Evolutionary conservation across 768 basidiomycete species (phyloP).

Genomic region (Mycena latifolia): DNA sequence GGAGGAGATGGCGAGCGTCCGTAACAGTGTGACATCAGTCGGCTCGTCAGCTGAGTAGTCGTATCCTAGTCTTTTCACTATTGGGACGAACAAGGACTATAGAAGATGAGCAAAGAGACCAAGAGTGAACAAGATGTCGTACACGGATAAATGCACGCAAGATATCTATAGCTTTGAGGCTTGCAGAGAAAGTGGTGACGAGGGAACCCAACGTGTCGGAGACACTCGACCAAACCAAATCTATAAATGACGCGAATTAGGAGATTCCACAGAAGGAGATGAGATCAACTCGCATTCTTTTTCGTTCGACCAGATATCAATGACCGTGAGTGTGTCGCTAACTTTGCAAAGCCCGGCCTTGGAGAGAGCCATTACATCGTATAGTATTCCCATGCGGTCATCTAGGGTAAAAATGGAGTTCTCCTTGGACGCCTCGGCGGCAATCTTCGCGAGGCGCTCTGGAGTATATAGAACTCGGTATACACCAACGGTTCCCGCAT

Average conservation of each 20-base stretch:
- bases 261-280: slow-evolving; percentile 7
- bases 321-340: slow-evolving; percentile 81
- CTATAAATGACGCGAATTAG: slow-evolving; percentile 52
- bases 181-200: slow-evolving; percentile 86
- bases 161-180: slow-evolving; percentile 62
- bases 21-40: slow-evolving; percentile 75
- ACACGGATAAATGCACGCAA: slow-evolving; percentile 75
- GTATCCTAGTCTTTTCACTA: slow-evolving; percentile 85
- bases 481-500: slow-evolving; percentile 89
- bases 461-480: slow-evolving; percentile 92
- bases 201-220: slow-evolving; percentile 66
- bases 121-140: slow-evolving; percentile 38
- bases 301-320: slow-evolving; percentile 73
- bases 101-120: slow-evolving; percentile 10
- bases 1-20: slow-evolving; percentile 77
- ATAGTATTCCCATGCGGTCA: slow-evolving; percentile 91
- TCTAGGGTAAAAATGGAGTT: slow-evolving; percentile 79
- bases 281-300: slow-evolving; percentile 71
- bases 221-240: slow-evolving; percentile 86
- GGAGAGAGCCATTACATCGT: slow-evolving; percentile 85
- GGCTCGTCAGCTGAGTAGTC: slow-evolving; percentile 77
- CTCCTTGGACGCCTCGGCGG: slow-evolving; percentile 78
- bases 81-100: slow-evolving; percentile 76
- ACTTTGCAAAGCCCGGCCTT: slow-evolving; percentile 84
- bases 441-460: slow-evolving; percentile 83